Evolutionary conservation across 2,329 filamentous ascomycete species (phyloP).

Genomic region (Arthrobotrys iridis): DNA sequence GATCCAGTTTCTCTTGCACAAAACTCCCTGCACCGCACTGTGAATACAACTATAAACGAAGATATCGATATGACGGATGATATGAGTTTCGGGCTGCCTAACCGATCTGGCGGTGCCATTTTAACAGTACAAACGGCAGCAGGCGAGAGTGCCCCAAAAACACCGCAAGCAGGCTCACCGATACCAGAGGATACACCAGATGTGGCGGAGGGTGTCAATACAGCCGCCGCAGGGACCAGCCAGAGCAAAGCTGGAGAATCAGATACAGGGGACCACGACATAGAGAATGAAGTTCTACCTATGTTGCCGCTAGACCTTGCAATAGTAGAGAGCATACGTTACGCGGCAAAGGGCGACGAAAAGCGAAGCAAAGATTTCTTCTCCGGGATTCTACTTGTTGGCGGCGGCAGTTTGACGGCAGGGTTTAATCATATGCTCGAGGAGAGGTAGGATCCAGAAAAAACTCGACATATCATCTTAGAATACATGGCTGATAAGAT

Average conservation of each 20-base stretch:
- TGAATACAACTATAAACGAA: background rate
- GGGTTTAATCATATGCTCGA: conserved; percentile 85
- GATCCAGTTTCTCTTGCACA: conserved; percentile 89
- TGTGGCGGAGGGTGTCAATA: conserved; percentile 67
- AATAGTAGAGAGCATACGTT: conserved; percentile 86
- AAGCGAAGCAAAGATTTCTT: conserved; percentile 92
- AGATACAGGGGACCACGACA: conserved; percentile 55
- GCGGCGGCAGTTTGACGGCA: conserved; percentile 82
- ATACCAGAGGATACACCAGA: conserved; percentile 75
- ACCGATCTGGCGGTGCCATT: conserved; percentile 62
- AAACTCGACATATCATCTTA: conserved; percentile 60
- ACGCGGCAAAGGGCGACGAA: conserved; percentile 87
- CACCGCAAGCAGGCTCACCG: conserved; percentile 87
- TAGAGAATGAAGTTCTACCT: conserved; percentile 77
- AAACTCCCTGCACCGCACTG: conserved; percentile 68
- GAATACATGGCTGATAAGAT: conserved; percentile 66
- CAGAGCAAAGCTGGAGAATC: conserved; percentile 54
- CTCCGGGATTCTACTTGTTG: conserved; percentile 88
- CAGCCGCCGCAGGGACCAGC: conserved; percentile 64
- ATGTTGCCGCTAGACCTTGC: conserved; percentile 85
- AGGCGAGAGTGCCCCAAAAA: conserved; percentile 78
- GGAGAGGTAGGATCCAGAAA: conserved; percentile 74
- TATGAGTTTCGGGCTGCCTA: background rate
- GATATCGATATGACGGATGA: conserved; percentile 56
- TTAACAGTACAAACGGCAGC: conserved; percentile 7